Evolutionary conservation across 345 rosid genomes (phyloP), one percentile per base, ranked within the genome.

Genomic region (Anastatica hierochuntica): DNA sequence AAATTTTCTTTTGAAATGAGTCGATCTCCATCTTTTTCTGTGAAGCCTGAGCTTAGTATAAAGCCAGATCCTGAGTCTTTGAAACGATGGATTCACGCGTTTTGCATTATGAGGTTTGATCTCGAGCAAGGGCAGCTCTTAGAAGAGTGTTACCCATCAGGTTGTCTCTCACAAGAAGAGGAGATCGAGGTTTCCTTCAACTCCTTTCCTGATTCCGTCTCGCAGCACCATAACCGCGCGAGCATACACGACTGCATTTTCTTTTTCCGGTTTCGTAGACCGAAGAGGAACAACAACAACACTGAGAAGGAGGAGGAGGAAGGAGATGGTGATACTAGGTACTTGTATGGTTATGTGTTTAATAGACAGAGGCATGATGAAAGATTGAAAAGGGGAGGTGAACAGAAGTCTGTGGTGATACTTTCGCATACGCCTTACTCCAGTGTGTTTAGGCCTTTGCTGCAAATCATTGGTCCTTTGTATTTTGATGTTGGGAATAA

Each of bases 231-330:
- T 52, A 85, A 92, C 42, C 95, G 87, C 7, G 57, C 94, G 6
- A 92, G 95, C 82, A 81, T 88, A 66, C 90, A 92, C 44, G 98
- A 92, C 57, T 92, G 90, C 79, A 81, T 92, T 62, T 92, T 92
- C 82, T 92, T 92, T 71, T 92, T 88, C 71, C 97, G 98, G 39
- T 68, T 85, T 62, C 72, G 57, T 47, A 79, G 95, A 78, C 76
- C 70, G 6, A 74, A 68, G 59, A 72, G 68, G 54, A 64, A 54
- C 31, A 36, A n/a, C n/a, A n/a, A n/a, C n/a, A n/a, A n/a, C n/a
- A n/a, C n/a, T n/a, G n/a, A n/a, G n/a, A n/a, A 59, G 47, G 74
- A 75, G 59, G 61, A 44, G 47, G 52, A 43, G 12, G 65, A 62
- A 53, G 54, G 10, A 43, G 53, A 49, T 34, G 65, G 60, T 56